Percentiles rank a stretch among this genome's conserved stretches.
Conservation (phyloP, 768 basidiomycete species). For the Psilocybe tampanensis region DNA sequence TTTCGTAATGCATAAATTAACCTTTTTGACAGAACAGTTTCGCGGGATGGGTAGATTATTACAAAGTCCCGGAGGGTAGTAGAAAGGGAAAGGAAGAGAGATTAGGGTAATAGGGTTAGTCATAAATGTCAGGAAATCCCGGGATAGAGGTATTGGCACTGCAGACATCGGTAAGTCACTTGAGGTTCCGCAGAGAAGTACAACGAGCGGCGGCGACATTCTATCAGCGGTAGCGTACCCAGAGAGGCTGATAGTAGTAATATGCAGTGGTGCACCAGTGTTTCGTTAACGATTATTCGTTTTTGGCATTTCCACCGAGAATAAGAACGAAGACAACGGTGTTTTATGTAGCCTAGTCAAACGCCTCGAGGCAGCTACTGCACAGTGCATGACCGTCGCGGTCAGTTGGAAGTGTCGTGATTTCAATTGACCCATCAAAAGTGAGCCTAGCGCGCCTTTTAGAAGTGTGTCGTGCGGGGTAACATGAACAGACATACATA, state of each 20-base stretch:
- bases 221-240: too few species aligned
- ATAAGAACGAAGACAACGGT: not conserved
- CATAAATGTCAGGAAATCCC: not conserved
- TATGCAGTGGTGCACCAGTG: not conserved
- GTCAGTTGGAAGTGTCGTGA: too few species aligned
- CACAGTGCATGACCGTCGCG: too few species aligned
- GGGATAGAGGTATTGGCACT: not conserved
- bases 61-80: too few species aligned
- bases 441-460: not conserved
- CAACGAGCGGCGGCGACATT: too few species aligned
- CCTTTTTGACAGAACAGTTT: not conserved
- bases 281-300: not conserved
- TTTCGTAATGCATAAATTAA: not conserved
- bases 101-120: not conserved
- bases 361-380: not conserved
- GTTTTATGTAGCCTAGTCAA: too few species aligned
- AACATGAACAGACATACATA: too few species aligned
- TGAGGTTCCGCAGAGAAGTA: too few species aligned
- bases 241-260: not conserved
- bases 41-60: not conserved
- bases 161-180: too few species aligned
- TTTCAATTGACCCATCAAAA: not conserved
- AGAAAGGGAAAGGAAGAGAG: too few species aligned
- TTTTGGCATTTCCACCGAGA: not conserved
- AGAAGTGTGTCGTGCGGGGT: not conserved